Evolutionary conservation across 805 yeast species (phyloP).

Genomic region (Kodamaea laetipori): DNA sequence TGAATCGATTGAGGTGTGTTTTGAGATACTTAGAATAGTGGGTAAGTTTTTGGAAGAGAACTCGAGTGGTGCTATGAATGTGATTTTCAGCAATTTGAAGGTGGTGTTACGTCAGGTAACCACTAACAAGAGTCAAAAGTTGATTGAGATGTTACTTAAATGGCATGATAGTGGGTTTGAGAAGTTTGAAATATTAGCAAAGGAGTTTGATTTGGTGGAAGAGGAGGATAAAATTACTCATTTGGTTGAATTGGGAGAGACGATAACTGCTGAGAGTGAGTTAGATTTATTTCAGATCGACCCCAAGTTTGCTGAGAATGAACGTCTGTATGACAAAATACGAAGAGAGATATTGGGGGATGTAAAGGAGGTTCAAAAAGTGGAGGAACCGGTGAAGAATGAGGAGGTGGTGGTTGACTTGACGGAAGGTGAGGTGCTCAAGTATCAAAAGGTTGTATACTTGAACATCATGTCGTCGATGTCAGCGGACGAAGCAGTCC

Average conservation of each 20-base stretch:
- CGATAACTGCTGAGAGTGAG: constrained; percentile 43
- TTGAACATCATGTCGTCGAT: constrained; percentile 84
- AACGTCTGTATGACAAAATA: constrained; percentile 47
- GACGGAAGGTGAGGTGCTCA: constrained; percentile 64
- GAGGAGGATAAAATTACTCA: constrained; percentile 64
- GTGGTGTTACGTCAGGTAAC: background rate
- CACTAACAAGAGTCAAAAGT: constrained; percentile 6
- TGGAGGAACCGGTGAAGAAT: constrained; percentile 18
- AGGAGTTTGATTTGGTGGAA: constrained; percentile 60
- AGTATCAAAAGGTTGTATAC: constrained; percentile 76
- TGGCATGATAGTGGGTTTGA: constrained; percentile 29
- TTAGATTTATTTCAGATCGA: constrained; percentile 57
- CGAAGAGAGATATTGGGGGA: constrained; percentile 50
- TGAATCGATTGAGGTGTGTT: constrained; percentile 57
- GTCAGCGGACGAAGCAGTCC: constrained; percentile 92
- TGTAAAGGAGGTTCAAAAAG: constrained; percentile 25
- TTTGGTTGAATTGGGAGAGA: constrained; percentile 54
- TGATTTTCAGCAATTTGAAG: constrained; percentile 62
- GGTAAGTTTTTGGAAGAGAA: constrained; percentile 53
- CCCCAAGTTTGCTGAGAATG: constrained; percentile 50
- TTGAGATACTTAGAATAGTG: constrained; percentile 48
- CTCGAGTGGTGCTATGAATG: constrained; percentile 47
- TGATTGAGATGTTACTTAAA: constrained; percentile 8
- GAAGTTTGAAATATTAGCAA: constrained; percentile 40
- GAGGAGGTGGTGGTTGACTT: constrained; percentile 47